These are phyloP conservation scores for Entophlyctis luteolus DNA, from an alignment of 192 early-diverging fungal species.

Conservation along the genomic window DNA sequence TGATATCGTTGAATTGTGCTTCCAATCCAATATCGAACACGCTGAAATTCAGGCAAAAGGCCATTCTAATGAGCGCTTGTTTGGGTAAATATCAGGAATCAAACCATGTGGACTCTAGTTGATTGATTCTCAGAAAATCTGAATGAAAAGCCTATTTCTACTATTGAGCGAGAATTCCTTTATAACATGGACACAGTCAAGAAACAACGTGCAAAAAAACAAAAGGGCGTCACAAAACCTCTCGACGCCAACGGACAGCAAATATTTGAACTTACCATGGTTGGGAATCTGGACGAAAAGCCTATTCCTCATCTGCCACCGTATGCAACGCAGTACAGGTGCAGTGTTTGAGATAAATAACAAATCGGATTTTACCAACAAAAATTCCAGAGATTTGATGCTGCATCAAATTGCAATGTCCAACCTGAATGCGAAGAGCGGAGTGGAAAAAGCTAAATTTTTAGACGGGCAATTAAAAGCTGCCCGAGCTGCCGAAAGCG, in stretches of 20 bases:
- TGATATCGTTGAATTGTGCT: slow-evolving; percentile 22
- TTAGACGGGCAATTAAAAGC: too few relatives aligned
- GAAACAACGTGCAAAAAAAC: background rate
- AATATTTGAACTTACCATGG: slow-evolving; percentile 15
- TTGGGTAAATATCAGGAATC: slow-evolving; percentile 26
- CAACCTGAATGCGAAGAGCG: too few relatives aligned
- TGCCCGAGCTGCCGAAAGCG: too few relatives aligned
- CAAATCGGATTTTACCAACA: background rate
- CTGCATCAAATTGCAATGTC: slow-evolving; percentile 21
- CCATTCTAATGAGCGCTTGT: slow-evolving; percentile 30
- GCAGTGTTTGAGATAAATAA: background rate
- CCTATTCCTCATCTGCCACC: slow-evolving; percentile 52
- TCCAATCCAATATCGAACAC: slow-evolving; percentile 29
- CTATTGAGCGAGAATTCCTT: slow-evolving; percentile 41
- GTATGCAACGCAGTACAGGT: slow-evolving; percentile 47
- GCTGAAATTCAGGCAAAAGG: slow-evolving; percentile 40
- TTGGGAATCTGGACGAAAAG: slow-evolving; percentile 23
- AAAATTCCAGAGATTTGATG: slow-evolving; percentile 38
- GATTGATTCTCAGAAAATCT: slow-evolving; percentile 2
- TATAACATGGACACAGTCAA: slow-evolving; percentile 33
- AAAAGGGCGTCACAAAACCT: background rate
- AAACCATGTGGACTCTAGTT: background rate
- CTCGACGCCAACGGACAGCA: background rate
- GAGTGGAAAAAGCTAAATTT: too few relatives aligned
- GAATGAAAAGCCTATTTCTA: slow-evolving; percentile 45